phyloP scores from a whole-genome alignment of 163 green algal genomes.

The Scenedesmus sp. region DNA sequence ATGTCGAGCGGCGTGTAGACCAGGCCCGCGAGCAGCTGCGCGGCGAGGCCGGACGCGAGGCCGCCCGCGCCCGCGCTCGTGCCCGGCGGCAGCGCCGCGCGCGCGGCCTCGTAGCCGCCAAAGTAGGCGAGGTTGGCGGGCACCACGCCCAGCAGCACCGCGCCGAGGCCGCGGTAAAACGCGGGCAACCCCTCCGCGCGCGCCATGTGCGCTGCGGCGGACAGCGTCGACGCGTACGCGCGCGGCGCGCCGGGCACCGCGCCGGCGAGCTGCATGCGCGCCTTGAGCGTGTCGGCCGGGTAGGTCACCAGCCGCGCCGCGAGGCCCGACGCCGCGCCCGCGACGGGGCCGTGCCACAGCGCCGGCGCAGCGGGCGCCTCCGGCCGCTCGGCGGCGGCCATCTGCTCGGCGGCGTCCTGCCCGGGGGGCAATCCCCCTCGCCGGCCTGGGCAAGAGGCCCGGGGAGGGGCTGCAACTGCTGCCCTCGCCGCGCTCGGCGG shows the following conservation, averaged over 20 bases:
- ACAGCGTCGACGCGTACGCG: background rate
- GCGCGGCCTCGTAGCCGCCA: slow-evolving; percentile 78
- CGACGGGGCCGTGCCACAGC: slow-evolving; percentile 24
- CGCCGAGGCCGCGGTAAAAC: slow-evolving; percentile 86
- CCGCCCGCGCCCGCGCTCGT: slow-evolving; percentile 54
- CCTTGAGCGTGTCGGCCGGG: slow-evolving; percentile 87
- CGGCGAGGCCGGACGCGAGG: slow-evolving; percentile 68
- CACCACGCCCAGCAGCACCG: slow-evolving; percentile 67
- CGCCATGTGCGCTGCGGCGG: slow-evolving; percentile 39
- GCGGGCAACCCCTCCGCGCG: slow-evolving; percentile 23
- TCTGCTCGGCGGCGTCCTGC: too few species aligned
- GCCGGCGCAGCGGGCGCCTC: too few species aligned
- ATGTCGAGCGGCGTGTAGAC: slow-evolving; percentile 89
- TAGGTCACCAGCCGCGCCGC: slow-evolving; percentile 47
- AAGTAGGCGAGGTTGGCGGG: slow-evolving; percentile 80
- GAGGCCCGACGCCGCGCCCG: slow-evolving; percentile 32
- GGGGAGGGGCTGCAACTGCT: too few species aligned
- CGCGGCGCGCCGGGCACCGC: slow-evolving; percentile 20
- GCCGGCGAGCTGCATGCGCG: slow-evolving; percentile 78
- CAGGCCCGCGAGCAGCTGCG: slow-evolving; percentile 79
- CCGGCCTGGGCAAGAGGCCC: too few species aligned
- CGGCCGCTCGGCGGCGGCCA: too few species aligned
- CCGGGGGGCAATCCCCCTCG: too few species aligned
- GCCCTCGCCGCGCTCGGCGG: too few species aligned
- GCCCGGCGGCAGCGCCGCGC: slow-evolving; percentile 39